Evolutionary conservation across 371 early-diverging fungal species (phyloP).

Genomic region (Basidiobolus meristosporus): DNA sequence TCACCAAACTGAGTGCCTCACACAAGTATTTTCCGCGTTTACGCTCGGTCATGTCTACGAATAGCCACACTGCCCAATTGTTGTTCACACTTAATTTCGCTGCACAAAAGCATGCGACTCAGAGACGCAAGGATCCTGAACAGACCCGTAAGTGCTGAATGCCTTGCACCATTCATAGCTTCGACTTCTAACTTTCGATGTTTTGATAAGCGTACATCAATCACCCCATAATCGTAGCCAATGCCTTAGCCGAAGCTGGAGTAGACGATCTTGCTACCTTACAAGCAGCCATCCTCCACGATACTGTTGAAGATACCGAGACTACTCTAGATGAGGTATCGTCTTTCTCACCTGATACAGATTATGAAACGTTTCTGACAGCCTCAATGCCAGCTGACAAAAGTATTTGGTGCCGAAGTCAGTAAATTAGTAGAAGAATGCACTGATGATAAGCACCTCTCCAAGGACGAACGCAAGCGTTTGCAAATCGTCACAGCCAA

Average conservation of each 20-base stretch:
- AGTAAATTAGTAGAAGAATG: constrained; percentile 16
- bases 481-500: constrained; percentile 19
- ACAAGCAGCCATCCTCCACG: constrained; percentile 27
- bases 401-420: constrained; percentile 19
- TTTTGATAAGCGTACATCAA: constrained; percentile 19
- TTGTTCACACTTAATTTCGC: constrained; percentile 19
- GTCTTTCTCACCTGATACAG: not conserved
- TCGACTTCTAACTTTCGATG: constrained; percentile 1
- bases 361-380: constrained; percentile 4
- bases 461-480: constrained; percentile 9
- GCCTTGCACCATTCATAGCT: not conserved
- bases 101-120: constrained; percentile 17
- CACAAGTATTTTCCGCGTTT: too few relatives aligned
- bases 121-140: constrained; percentile 18
- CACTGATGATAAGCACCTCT: constrained; percentile 24
- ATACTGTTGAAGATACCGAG: constrained; percentile 37
- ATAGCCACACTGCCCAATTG: constrained; percentile 6
- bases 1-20: too few relatives aligned
- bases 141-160: constrained; percentile 10
- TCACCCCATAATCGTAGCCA: constrained; percentile 29
- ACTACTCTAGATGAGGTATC: constrained; percentile 22
- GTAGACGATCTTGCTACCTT: constrained; percentile 14
- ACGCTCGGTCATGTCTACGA: too few relatives aligned
- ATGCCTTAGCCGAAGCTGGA: constrained; percentile 14
- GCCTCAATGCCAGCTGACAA: constrained; percentile 7